Base-by-base conservation (phyloP, 768 basidiomycete genomes). In the Psilocybe subaeruginosa region DNA sequence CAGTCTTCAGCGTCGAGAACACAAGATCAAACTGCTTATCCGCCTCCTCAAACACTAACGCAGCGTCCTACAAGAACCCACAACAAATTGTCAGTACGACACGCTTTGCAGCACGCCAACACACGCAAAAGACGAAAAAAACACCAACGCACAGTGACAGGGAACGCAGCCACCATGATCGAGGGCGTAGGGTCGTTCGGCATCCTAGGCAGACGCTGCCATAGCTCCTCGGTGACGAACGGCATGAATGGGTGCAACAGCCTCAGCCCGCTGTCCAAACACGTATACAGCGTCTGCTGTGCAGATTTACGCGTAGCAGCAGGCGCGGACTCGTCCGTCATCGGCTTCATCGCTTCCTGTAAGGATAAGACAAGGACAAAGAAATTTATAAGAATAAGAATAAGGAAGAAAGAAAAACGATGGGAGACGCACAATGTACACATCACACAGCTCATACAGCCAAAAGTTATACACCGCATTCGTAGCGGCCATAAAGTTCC, bases 231-330 rank as follows among this genome's bases (percentile, higher is more conserved):
- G 3, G 97, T 98, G 33, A 99, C 93, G 74, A 92, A 99, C 0
- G 97, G 97, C 97, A 99, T 99, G 79, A 99, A 95, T 0, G 97
- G 97, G 74, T 99, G 97, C 0, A 99, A 81, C 2, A 99, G 80
- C 17, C 90, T 87, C 56, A 99, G 80, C 8, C 96, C 97, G 62
- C 89, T 77, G 68, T 99, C 97, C 43, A 99, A 83, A 72, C 95
- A 97, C 6, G 91, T 96, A 75, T 98, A 97, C 39, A 99, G 78
- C 0, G 97, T 99, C 76, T 99, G 93, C 70, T 97, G 96, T 3
- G 97, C 92, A 9, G 96, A 99, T 53, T 79, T 81, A 41, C 89
- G 87, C 8, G 83, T 85, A 11, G 80, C 80, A 1, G 78, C 69
- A 6, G 90, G 80, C 0, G 88, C 85, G 3, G 86, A 81, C 23